A percentile compares a stretch with the other conserved stretches of the same genome.
phyloP scores from a whole-genome alignment of 2,329 filamentous ascomycete genomes.

The Cryphonectria radicalis region DNA sequence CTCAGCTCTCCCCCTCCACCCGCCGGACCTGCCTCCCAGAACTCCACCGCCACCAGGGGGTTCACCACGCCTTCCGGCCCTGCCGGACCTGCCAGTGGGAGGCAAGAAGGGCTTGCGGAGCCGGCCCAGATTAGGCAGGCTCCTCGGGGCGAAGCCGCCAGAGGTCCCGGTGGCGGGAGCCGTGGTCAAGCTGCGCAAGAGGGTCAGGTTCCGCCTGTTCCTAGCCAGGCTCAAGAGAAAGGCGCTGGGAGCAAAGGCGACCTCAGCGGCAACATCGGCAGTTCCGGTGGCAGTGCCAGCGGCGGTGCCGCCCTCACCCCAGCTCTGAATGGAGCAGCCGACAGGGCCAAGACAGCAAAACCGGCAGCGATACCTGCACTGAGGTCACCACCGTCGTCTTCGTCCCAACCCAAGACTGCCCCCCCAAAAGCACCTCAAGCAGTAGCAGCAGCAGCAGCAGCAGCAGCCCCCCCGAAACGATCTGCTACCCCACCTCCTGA shows the following conservation, averaged over 20 bases:
- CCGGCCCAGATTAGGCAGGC: constrained; percentile 27
- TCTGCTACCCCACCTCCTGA: constrained; percentile 22
- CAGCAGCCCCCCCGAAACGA: constrained; percentile 2
- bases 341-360: constrained; percentile 15
- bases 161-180: constrained; percentile 10
- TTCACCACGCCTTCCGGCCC: constrained; percentile 10
- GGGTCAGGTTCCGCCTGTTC: constrained; percentile 14
- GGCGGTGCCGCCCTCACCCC: constrained; percentile 1
- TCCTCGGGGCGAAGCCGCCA: constrained; percentile 16
- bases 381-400: constrained; percentile 11
- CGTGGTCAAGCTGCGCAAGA: constrained; percentile 15
- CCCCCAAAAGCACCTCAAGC: constrained; percentile 15
- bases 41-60: constrained; percentile 2
- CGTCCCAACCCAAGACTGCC: constrained; percentile 16
- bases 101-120: constrained; percentile 27
- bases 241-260: constrained; percentile 12
- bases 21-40: constrained; percentile 4
- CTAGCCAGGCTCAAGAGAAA: constrained; percentile 17
- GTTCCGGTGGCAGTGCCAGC: constrained; percentile 3
- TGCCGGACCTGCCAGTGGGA: not conserved
- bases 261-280: not conserved
- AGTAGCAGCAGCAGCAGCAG: not conserved
- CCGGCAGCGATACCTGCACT: constrained; percentile 3
- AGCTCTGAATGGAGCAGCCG: constrained; percentile 20
- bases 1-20: constrained; percentile 9